Evolutionary conservation across 2,329 filamentous ascomycete species (phyloP).

Genomic region (Exserohilum rostratum): DNA sequence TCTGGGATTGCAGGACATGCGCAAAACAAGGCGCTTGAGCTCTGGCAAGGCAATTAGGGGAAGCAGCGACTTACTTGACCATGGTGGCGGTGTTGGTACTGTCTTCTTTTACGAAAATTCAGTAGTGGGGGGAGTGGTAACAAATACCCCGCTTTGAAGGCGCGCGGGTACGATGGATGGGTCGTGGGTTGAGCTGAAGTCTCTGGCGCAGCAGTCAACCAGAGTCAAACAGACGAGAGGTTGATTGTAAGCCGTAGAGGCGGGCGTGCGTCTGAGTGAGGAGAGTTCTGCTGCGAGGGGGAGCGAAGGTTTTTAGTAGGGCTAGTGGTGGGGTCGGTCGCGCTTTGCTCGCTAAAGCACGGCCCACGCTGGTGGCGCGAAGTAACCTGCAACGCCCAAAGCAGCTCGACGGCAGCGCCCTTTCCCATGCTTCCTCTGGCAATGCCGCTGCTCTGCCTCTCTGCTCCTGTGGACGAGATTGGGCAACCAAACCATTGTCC

Average conservation of each 20-base stretch:
- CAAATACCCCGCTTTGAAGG: constrained; percentile 45
- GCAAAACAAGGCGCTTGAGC: not conserved
- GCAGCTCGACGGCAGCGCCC: constrained; percentile 17
- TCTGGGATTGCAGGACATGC: not conserved
- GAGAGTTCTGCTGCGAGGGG: constrained; percentile 20
- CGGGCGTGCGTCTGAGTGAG: constrained; percentile 25
- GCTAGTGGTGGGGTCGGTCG: constrained; percentile 23
- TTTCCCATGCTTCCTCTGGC: constrained; percentile 6
- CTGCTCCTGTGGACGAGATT: not conserved
- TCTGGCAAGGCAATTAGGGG: not conserved
- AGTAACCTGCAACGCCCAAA: constrained; percentile 12
- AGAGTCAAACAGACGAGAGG: constrained; percentile 37
- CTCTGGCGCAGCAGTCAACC: constrained; percentile 43
- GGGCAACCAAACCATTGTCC: not conserved
- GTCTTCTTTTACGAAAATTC: constrained; percentile 46
- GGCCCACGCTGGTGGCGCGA: constrained; percentile 21
- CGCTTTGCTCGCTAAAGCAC: constrained; percentile 22
- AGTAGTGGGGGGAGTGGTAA: constrained; percentile 36
- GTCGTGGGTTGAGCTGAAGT: constrained; percentile 30
- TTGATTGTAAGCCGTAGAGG: constrained; percentile 30
- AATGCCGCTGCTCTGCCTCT: not conserved
- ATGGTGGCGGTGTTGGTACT: constrained; percentile 83
- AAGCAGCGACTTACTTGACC: constrained; percentile 86
- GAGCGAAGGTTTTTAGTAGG: constrained; percentile 23
- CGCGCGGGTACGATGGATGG: constrained; percentile 29